These are phyloP conservation scores for Curvularia hawaiiensis DNA, from an alignment of 2,329 filamentous ascomycete genomes.

Conservation along the genomic window DNA sequence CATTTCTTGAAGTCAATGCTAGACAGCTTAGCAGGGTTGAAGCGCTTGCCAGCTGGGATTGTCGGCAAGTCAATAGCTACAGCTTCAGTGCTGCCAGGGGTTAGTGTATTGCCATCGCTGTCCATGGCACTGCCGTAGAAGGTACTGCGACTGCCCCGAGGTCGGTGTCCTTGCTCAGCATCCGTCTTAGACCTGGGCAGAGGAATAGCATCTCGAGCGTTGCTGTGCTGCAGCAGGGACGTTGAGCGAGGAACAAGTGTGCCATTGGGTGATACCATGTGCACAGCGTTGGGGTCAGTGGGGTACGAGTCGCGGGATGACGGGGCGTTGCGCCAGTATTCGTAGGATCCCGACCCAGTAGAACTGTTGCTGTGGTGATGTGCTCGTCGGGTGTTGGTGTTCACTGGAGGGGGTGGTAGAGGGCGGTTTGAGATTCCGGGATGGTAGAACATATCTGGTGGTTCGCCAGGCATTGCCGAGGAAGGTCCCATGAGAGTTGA, in stretches of 20 bases:
- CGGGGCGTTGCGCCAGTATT: constrained; percentile 45
- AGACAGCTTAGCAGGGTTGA: constrained; percentile 83
- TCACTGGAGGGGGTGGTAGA: constrained; percentile 67
- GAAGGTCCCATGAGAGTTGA: constrained; percentile 32
- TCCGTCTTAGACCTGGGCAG: constrained; percentile 95
- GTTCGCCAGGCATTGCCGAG: constrained; percentile 59
- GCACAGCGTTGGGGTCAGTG: constrained; percentile 35
- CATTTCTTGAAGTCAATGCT: constrained; percentile 83
- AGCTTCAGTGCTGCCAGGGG: constrained; percentile 48
- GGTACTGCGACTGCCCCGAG: constrained; percentile 51
- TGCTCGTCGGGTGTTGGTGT: constrained; percentile 56
- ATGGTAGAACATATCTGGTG: constrained; percentile 92
- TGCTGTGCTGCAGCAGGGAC: constrained; percentile 81
- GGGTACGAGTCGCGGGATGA: constrained; percentile 41
- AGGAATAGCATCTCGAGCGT: constrained; percentile 76
- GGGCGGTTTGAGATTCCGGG: constrained; percentile 72
- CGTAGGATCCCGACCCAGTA: constrained; percentile 52
- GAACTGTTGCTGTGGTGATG: constrained; percentile 43
- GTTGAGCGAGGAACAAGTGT: constrained; percentile 45
- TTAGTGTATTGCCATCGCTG: constrained; percentile 63
- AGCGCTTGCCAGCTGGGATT: constrained; percentile 78
- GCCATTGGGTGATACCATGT: constrained; percentile 41
- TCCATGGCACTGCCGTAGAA: constrained; percentile 43
- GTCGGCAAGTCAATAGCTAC: constrained; percentile 82
- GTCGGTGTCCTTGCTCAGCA: constrained; percentile 65